phyloP scores from a whole-genome alignment of 176 grass and related monocot genomes.

The Aegilops longissima region DNA sequence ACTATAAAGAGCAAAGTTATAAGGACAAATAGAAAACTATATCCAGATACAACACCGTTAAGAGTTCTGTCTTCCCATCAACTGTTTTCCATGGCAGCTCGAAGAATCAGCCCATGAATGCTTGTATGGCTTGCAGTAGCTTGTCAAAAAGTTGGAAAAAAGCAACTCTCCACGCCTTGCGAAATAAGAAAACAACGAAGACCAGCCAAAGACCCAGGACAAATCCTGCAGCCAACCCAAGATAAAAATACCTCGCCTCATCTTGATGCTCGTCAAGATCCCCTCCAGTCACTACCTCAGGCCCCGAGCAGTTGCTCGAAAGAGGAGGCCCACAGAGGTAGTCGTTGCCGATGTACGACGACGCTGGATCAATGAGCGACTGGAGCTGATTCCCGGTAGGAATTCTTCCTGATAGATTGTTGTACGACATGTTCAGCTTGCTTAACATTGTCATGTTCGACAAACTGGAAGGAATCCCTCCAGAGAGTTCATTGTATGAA shows the following conservation, averaged over 20 bases:
- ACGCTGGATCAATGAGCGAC: neutral
- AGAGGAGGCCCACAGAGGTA: slow-evolving; percentile 38
- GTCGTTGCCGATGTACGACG: slow-evolving; percentile 23
- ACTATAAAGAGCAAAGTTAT: too few species aligned
- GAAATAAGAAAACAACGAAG: slow-evolving; percentile 1
- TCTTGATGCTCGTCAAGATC: neutral
- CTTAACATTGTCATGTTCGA: neutral
- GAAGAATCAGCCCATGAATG: too few species aligned
- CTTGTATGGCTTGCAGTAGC: too few species aligned
- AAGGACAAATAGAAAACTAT: too few species aligned
- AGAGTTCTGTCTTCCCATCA: too few species aligned
- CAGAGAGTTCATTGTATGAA: slow-evolving; percentile 24
- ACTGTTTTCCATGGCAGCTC: too few species aligned
- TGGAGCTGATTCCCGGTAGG: slow-evolving; percentile 12
- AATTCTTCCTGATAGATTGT: slow-evolving; percentile 40
- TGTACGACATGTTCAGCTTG: slow-evolving; percentile 30
- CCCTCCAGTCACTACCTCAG: neutral
- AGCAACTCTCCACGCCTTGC: too few species aligned
- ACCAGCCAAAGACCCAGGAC: slow-evolving; percentile 29
- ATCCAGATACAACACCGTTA: too few species aligned
- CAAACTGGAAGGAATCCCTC: slow-evolving; percentile 12
- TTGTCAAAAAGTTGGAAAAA: too few species aligned
- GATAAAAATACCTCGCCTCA: neutral
- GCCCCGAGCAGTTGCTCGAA: neutral
- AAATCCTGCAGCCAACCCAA: slow-evolving; percentile 26